These are phyloP conservation scores for Lagenidium giganteum DNA, from an alignment of 352 stramenopile species.

Conservation along the genomic window DNA sequence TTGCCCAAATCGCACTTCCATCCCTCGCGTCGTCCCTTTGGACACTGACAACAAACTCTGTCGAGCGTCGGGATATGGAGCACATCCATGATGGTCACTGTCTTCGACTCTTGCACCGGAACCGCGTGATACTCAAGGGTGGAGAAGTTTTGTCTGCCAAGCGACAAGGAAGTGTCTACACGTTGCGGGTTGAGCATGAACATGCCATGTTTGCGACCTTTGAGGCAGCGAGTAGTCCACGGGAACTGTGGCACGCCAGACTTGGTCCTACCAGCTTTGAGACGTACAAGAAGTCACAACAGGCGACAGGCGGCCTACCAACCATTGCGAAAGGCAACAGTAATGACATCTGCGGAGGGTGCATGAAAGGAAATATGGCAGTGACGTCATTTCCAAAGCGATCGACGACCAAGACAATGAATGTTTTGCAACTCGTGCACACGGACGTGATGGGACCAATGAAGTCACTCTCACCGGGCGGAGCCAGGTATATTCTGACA, in stretches of 20 bases:
- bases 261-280: conserved; percentile 10
- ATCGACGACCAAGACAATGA: conserved; percentile 11
- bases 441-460: conserved; percentile 17
- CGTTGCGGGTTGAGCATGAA: conserved; percentile 11
- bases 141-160: no score
- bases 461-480: conserved; percentile 10
- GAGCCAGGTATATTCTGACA: conserved; percentile 6
- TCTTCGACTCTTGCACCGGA: no score
- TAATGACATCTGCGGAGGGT: conserved; percentile 10
- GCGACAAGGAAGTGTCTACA: conserved; percentile 12
- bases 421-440: conserved; percentile 16
- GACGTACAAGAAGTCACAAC: conserved; percentile 2
- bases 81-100: no score
- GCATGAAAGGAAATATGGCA: conserved; percentile 10
- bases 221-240: neutral
- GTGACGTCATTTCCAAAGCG: conserved; percentile 8
- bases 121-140: no score
- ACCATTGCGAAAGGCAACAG: neutral
- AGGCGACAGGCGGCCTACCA: conserved; percentile 6
- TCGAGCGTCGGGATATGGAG: no score
- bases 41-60: no score
- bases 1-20: no score
- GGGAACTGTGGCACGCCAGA: conserved; percentile 18
- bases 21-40: no score
- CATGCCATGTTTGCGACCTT: conserved; percentile 6